phyloP scores from a whole-genome alignment of 805 yeast species.

The Candida quercuum region DNA sequence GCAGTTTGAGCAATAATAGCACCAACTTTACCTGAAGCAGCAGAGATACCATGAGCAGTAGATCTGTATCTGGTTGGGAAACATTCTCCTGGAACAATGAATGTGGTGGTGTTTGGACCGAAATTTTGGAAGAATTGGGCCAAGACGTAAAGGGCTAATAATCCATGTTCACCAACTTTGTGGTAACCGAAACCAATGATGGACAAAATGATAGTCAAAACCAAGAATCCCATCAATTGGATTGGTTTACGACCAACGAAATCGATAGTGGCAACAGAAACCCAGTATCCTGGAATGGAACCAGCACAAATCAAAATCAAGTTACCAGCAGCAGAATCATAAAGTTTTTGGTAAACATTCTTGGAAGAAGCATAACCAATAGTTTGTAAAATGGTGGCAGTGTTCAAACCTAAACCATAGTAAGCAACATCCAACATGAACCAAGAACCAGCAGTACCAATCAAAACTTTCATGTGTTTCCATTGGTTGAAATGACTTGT shows the following conservation, averaged over 20 bases:
- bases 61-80: slow-evolving; percentile 96
- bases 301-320: slow-evolving; percentile 92
- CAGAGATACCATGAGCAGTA: slow-evolving; percentile 91
- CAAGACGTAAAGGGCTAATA: slow-evolving; percentile 71
- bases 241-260: slow-evolving; percentile 79
- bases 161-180: slow-evolving; percentile 59
- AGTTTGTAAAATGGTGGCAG: slow-evolving; percentile 71
- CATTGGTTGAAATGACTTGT: slow-evolving; percentile 70
- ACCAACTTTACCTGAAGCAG: slow-evolving; percentile 89
- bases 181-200: slow-evolving; percentile 80
- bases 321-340: slow-evolving; percentile 86
- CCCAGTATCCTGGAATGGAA: slow-evolving; percentile 92
- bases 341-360: slow-evolving; percentile 65
- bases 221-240: slow-evolving; percentile 69
- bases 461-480: slow-evolving; percentile 74
- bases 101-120: slow-evolving; percentile 92
- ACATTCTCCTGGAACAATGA: slow-evolving; percentile 85
- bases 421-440: slow-evolving; percentile 85
- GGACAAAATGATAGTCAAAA: slow-evolving; percentile 71
- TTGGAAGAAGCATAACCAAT: slow-evolving; percentile 76
- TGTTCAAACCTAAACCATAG: slow-evolving; percentile 83
- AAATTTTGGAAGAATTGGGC: slow-evolving; percentile 87
- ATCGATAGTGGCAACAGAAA: slow-evolving; percentile 74
- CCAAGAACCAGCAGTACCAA: slow-evolving; percentile 93
- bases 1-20: slow-evolving; percentile 89